Percentiles rank a stretch among this genome's conserved stretches.
These are phyloP conservation scores for Phaeosphaeriaceae sp. DNA, from an alignment of 2,329 filamentous ascomycete species.

Conservation along the genomic window DNA sequence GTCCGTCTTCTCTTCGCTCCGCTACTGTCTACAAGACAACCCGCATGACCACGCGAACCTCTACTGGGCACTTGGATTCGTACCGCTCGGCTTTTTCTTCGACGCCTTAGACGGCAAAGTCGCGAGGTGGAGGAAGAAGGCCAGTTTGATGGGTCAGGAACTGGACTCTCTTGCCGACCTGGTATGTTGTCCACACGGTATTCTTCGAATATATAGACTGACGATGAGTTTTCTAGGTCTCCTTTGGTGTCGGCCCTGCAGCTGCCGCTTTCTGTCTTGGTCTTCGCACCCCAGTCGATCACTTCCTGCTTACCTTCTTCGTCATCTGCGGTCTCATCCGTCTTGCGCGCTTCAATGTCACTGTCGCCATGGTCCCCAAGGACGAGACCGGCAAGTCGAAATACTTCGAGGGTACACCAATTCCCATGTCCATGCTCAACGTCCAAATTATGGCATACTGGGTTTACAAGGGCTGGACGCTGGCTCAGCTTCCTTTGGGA, in stretches of 20 bases:
- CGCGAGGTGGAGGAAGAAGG: slow-evolving; percentile 95
- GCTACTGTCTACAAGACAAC: slow-evolving; percentile 81
- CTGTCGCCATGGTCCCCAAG: slow-evolving; percentile 86
- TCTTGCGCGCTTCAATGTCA: slow-evolving; percentile 97
- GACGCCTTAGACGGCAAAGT: slow-evolving; percentile 98
- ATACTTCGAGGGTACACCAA: slow-evolving; percentile 97
- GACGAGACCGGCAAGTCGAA: slow-evolving; percentile 89
- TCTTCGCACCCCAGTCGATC: slow-evolving; percentile 83
- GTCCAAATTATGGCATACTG: slow-evolving; percentile 89
- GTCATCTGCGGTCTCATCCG: slow-evolving; percentile 93
- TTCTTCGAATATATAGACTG: neutral
- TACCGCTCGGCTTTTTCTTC: slow-evolving; percentile 89
- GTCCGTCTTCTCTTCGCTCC: slow-evolving; percentile 94
- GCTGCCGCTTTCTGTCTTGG: slow-evolving; percentile 88
- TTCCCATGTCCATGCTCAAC: slow-evolving; percentile 85
- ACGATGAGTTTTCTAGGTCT: slow-evolving; percentile 70
- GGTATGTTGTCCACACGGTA: slow-evolving; percentile 62
- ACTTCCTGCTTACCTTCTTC: slow-evolving; percentile 83
- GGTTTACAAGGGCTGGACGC: slow-evolving; percentile 80
- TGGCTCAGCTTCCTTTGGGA: slow-evolving; percentile 80
- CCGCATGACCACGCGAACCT: slow-evolving; percentile 72
- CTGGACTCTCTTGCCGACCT: slow-evolving; percentile 94
- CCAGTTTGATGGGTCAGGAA: slow-evolving; percentile 96
- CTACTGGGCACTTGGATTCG: slow-evolving; percentile 83
- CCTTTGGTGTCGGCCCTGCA: slow-evolving; percentile 91